Evolutionary conservation across 2,329 filamentous ascomycete species (phyloP), one percentile per base, ranked within the genome.

Genomic region (Apiospora sp.): DNA sequence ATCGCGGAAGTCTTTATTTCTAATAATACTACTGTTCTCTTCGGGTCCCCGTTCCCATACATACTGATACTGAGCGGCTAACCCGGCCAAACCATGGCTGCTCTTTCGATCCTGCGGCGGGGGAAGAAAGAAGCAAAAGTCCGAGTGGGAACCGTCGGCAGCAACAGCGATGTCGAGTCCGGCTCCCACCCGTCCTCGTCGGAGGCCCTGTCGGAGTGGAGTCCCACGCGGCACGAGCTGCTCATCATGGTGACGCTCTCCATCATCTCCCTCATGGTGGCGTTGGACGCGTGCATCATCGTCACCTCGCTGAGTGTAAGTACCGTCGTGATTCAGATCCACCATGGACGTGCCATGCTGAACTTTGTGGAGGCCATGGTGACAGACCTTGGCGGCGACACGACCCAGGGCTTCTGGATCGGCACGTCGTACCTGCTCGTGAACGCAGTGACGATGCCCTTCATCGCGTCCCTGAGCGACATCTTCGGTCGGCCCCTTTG

Each of bases 401-500:
- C 78, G 1, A 79, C 78, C 7, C 76, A 78, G 48, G 77, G 76
- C 22, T 79, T 79, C 72, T 79, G 78, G 78, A 74, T 79, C 30
- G 78, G 78, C 48, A 79, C 78, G 1, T 76, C 78, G 22, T 79
- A 79, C 69, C 71, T 79, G 13, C 75, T 79, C 22, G 76, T 76
- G 6, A 78, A 76, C 46, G 75, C 78, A 2, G 77, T 79, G 13
- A 74, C 76, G n/a, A 79, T 79, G 78, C 77, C 78, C 2, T 74
- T 79, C 48, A 70, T 79, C n/a, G 77, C 78, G 69, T 78, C 81
- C 67, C 71, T 82, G 72, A 73, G 78, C 79, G 73, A 78, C 71
- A 72, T 84, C 76, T 78, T 82, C 37, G 81, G 80, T 22, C 77
- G 81, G 7, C 80, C 81, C 16, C 71, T 76, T 22, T 75, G 77